Base-by-base conservation (phyloP, 2,329 filamentous ascomycete species). In the Cyclaneusma minus region DNA sequence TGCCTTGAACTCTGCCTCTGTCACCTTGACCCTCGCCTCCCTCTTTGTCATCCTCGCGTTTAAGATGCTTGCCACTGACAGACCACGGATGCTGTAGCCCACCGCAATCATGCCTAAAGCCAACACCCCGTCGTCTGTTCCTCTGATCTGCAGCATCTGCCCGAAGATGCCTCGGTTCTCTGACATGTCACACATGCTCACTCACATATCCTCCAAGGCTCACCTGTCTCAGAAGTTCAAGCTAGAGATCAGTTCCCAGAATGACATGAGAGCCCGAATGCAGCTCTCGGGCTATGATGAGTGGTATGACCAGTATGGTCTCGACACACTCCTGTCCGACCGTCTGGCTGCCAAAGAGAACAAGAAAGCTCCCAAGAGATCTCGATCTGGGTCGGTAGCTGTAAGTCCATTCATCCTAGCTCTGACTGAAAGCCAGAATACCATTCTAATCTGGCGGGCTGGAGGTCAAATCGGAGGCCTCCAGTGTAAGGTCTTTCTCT, bases 201-300 rank as follows among this genome's bases (percentile, higher is more conserved):
- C 87, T 8, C 87, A 95, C 47, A 70, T 94, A 35, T 72, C 79
- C 32, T 94, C 85, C 36, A 94, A 94, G 48, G 78, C 79, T n/a
- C 87, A 95, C 48, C 59, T 94, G 17, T 74, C 83, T 32, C 68
- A 82, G 46, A 73, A 81, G 42, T 91, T 85, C 56, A 83, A 82
- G 43, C 64, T 83, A 27, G 75, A 82, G 41, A 68, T 93, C 37
- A 69, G 68, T 30, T 68, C 75, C 29, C 64, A 70, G 28, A 62
- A 67, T 23, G 78, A 91, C 33, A 50, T 61, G n/a, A 55, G 55
- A n/a, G 71, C 77, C n/a, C 60, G 64, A 13, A 49, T 63, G 7
- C 49, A 66, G 16, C 58, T 92, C 22, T 62, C 70, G 18, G 55
- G 62, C 22, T 94, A 83, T 44, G 72, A 91, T 29, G 54, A 58